Evolutionary conservation across 2,329 filamentous ascomycete genomes (phyloP), one percentile per base, ranked within the genome.

Genomic region (Lachnellula subtilissima): DNA sequence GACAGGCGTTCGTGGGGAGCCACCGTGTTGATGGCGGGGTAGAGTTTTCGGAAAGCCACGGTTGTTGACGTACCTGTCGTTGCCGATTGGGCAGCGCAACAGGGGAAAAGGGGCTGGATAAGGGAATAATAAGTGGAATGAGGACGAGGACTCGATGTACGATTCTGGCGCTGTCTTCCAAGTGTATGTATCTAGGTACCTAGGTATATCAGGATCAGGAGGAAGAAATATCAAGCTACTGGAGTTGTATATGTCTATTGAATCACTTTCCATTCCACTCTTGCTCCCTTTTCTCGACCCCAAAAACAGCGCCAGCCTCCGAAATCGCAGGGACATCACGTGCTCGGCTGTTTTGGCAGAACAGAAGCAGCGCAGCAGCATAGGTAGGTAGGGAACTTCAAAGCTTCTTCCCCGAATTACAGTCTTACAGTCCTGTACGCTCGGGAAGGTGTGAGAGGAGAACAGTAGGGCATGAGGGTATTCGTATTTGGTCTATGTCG

Each of bases 1-100:
- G 72, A 72, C 19, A 74, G 64, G 48, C 72, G 61, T n/a, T 55
- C 53, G 52, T 59, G 59, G 48, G 56, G 50, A 61, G 63, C 64
- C 63, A 64, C 46, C 32, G 62, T 64, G 56, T 40, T 56, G 46
- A 63, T 63, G 57, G 64, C 55, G 61, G 61, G 62, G 64, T 61
- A 64, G 48, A 54, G 48, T 46, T 56, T 51, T 25, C 58, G 61
- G 52, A 62, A 51, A 55, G 51, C 57, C 50, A 61, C 51, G 28
- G 28, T 32, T 40, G 52, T 60, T 58, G 56, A 57, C 50, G 56
- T 56, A 55, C 47, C 40, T 36, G n/a, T 43, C 56, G 12, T 53
- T 52, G 56, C 60, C 56, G 61, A 62, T 58, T 61, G 57, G 58
- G 52, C 53, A 56, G 42, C 22, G 39, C 15, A 42, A 19, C 15